phyloP scores from a whole-genome alignment of 1,284 basidiomycete genomes.

The Sanghuangporus baumii region DNA sequence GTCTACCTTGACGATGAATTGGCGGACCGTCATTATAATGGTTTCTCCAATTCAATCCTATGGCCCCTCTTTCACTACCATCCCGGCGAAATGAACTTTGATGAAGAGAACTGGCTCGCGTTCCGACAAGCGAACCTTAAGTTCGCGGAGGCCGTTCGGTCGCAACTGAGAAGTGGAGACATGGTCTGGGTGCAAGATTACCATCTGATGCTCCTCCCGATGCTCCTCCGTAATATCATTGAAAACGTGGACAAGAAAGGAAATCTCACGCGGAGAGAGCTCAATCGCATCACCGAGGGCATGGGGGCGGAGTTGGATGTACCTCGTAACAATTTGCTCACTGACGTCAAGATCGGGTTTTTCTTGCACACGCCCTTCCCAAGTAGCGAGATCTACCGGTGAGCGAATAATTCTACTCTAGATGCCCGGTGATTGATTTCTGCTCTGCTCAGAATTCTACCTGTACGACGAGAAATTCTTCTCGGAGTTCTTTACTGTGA shows the following conservation, averaged over 20 bases:
- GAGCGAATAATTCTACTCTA: conserved; percentile 24
- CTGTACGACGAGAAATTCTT: conserved; percentile 94
- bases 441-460: conserved; percentile 67
- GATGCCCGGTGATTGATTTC: background rate
- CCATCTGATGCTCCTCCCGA: conserved; percentile 95
- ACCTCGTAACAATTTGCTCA: conserved; percentile 34
- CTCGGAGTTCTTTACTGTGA: conserved; percentile 95
- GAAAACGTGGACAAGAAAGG: conserved; percentile 62
- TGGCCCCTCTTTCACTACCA: conserved; percentile 99
- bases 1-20: conserved; percentile 98
- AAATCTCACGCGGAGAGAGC: conserved; percentile 60
- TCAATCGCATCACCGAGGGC: conserved; percentile 73
- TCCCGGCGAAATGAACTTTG: conserved; percentile 98
- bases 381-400: conserved; percentile 97
- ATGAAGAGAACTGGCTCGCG: conserved; percentile 96
- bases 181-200: conserved; percentile 99
- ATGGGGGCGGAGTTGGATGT: conserved; percentile 53
- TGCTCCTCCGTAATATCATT: conserved; percentile 86
- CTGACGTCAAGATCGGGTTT: conserved; percentile 89
- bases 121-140: conserved; percentile 96
- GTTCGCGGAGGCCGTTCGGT: conserved; percentile 86
- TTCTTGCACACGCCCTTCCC: conserved; percentile 99
- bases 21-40: conserved; percentile 97
- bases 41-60: conserved; percentile 98
- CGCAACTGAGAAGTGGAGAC: conserved; percentile 74